Percentiles rank a stretch among this genome's conserved stretches.
phyloP scores from a whole-genome alignment of 1,139 yeast genomes.

The Tardiomyces digboiensis region DNA sequence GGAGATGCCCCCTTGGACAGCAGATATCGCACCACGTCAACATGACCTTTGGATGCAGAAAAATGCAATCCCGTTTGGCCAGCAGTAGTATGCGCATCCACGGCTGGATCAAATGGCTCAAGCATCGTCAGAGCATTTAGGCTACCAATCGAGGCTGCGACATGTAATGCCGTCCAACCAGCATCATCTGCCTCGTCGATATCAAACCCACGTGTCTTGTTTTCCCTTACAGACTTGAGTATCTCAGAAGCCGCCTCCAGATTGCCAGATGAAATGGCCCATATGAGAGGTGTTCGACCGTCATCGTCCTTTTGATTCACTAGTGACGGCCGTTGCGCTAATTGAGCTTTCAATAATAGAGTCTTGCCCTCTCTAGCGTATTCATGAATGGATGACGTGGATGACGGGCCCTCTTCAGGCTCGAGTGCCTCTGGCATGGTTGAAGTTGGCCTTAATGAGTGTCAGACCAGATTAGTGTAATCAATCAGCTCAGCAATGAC shows the following conservation, averaged over 20 bases:
- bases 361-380: conserved; percentile 35
- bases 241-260: conserved; percentile 43
- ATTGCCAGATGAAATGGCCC: conserved; percentile 74
- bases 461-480: too few relatives aligned
- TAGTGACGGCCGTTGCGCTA: conserved; percentile 34
- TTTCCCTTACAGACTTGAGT: conserved; percentile 29
- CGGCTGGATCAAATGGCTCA: conserved; percentile 35
- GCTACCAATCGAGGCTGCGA: conserved; percentile 69
- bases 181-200: conserved; percentile 66
- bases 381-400: not conserved
- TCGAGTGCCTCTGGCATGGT: not conserved
- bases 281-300: conserved; percentile 74
- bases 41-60: conserved; percentile 62
- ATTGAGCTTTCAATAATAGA: conserved; percentile 38
- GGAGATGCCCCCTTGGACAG: conserved; percentile 49
- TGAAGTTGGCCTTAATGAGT: too few relatives aligned
- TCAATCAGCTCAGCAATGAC: too few relatives aligned
- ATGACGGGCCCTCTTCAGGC: not conserved
- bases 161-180: conserved; percentile 87
- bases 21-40: conserved; percentile 41
- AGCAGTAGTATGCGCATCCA: conserved; percentile 44
- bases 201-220: conserved; percentile 35
- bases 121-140: conserved; percentile 38
- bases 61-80: conserved; percentile 74
- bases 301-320: conserved; percentile 52